Evolutionary conservation across 768 basidiomycete species (phyloP).

Genomic region (Termitomyces titanicus): DNA sequence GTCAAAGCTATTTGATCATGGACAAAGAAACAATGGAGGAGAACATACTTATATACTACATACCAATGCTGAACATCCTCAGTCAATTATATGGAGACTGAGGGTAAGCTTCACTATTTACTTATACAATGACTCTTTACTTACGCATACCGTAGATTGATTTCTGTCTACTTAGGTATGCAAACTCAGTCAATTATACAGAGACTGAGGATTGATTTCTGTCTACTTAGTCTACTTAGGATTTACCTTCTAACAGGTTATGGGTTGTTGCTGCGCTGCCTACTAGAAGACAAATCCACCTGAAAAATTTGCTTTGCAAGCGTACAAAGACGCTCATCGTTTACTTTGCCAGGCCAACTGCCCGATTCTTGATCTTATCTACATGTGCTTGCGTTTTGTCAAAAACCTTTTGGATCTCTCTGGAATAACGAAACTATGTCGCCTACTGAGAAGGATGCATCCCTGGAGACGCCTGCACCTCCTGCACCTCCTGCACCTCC

Average conservation of each 20-base stretch:
- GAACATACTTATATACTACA: not conserved
- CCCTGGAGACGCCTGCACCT: not conserved
- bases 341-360: not conserved
- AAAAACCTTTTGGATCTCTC: not conserved
- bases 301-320: not conserved
- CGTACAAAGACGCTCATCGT: not conserved
- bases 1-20: no score
- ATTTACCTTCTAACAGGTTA: no score
- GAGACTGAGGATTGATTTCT: not conserved
- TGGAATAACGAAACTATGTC: not conserved
- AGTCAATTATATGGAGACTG: not conserved
- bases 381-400: not conserved
- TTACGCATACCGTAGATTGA: not conserved
- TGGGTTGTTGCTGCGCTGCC: not conserved
- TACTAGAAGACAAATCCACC: not conserved
- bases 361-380: not conserved
- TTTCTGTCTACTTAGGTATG: not conserved
- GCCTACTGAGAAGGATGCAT: not conserved
- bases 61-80: not conserved
- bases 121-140: not conserved
- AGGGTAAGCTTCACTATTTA: not conserved
- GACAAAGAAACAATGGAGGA: not conserved
- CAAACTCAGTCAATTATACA: not conserved
- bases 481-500: no score
- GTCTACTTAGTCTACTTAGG: no score